A percentile compares a stretch with the other conserved stretches of the same genome.
phyloP scores from a whole-genome alignment of 345 rosid species.

The Capsella bursapastoris region DNA sequence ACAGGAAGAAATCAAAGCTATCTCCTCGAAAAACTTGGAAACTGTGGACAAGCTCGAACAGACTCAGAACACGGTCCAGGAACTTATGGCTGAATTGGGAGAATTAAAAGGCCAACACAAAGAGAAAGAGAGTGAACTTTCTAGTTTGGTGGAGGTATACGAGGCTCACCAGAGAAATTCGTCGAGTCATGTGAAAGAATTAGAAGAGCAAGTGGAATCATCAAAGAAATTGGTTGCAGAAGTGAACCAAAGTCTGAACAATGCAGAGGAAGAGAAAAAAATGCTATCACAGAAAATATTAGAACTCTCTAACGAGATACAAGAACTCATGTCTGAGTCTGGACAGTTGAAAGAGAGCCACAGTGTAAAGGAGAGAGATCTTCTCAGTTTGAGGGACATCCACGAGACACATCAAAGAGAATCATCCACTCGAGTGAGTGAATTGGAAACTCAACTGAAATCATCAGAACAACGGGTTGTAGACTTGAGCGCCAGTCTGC shows the following conservation, averaged over 20 bases:
- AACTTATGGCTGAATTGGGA: no score
- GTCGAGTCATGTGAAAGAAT: conserved; percentile 40
- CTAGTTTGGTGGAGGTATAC: conserved; percentile 50
- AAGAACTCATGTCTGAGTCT: conserved; percentile 52
- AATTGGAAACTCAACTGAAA: conserved; percentile 48
- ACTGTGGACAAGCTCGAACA: conserved; percentile 5
- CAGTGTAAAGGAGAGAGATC: conserved; percentile 60
- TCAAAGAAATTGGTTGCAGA: conserved; percentile 56
- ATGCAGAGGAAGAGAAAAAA: background rate
- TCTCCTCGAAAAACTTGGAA: conserved; percentile 56
- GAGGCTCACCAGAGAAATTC: conserved; percentile 57
- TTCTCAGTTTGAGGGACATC: conserved; percentile 48
- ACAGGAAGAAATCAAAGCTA: conserved; percentile 61
- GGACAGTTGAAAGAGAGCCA: conserved; percentile 54
- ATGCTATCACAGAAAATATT: no score
- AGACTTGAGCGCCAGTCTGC: conserved; percentile 52
- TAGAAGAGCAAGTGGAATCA: conserved; percentile 53
- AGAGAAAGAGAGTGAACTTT: conserved; percentile 64
- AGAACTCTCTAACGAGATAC: background rate
- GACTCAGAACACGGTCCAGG: no score
- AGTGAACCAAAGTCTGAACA: conserved; percentile 53
- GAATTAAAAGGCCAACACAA: conserved; percentile 38
- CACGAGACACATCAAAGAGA: conserved; percentile 62
- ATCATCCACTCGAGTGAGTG: conserved; percentile 48
- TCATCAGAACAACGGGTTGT: conserved; percentile 56